These are phyloP conservation scores for Metschnikowia peoriensis DNA, from an alignment of 805 yeast genomes.

Conservation along the genomic window DNA sequence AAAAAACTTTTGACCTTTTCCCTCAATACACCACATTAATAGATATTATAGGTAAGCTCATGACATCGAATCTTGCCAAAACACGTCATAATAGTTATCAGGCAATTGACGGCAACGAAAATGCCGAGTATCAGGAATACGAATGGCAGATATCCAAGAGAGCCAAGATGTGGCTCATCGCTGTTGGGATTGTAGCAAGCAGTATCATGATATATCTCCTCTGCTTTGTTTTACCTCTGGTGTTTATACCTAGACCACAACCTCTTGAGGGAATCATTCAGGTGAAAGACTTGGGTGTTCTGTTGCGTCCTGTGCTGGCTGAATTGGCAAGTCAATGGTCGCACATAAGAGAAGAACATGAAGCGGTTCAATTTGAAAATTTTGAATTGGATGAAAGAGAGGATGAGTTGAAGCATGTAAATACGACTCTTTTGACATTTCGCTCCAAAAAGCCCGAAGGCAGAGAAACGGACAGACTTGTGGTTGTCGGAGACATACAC, in stretches of 20 bases:
- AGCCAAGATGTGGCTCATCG: conserved; percentile 7
- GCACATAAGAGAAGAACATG: not conserved
- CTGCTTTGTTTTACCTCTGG: conserved; percentile 31
- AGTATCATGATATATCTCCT: conserved; percentile 27
- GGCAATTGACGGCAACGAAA: conserved; percentile 3
- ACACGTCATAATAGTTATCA: conserved; percentile 1
- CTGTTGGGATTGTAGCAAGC: conserved; percentile 8
- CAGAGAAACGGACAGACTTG: conserved; percentile 41
- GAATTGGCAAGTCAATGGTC: conserved; percentile 2
- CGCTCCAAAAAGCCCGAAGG: not conserved
- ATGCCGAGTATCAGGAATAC: conserved; percentile 11
- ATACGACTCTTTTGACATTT: not conserved
- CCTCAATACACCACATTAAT: not conserved
- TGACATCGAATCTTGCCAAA: not conserved
- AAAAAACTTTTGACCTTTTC: not conserved
- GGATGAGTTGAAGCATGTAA: not conserved
- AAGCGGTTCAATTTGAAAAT: not conserved
- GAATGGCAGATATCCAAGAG: conserved; percentile 9
- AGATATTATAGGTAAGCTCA: not conserved
- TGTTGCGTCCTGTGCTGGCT: conserved; percentile 26
- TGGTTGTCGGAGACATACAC: conserved; percentile 86
- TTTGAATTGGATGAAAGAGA: not conserved
- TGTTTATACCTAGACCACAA: conserved; percentile 34
- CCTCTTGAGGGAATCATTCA: conserved; percentile 25
- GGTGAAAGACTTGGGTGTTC: conserved; percentile 24